These are phyloP conservation scores for Coccomyxa sp. DNA, from an alignment of 139 green algal species.

Conservation along the genomic window DNA sequence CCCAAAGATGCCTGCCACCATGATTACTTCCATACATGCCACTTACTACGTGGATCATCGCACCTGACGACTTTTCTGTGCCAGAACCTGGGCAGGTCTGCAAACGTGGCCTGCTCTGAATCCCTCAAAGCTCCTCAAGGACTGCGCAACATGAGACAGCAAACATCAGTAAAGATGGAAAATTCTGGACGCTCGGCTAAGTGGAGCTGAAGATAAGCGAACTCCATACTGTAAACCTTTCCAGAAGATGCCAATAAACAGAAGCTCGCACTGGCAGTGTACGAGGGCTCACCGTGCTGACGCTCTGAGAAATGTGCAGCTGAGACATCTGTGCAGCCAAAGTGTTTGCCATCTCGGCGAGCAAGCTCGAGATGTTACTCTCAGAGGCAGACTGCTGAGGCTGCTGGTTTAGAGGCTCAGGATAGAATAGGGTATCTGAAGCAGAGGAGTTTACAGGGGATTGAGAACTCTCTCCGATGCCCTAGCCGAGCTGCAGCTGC, in stretches of 20 bases:
- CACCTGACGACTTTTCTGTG: constrained; percentile 6
- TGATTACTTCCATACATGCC: background rate
- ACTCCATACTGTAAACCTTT: too few species aligned
- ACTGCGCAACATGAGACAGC: constrained; percentile 10
- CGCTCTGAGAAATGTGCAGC: background rate
- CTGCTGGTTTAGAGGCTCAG: background rate
- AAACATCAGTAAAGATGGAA: too few species aligned
- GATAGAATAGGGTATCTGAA: too few species aligned
- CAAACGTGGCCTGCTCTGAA: constrained; percentile 22
- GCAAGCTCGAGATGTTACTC: background rate
- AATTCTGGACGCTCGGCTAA: too few species aligned
- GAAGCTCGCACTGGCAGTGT: background rate
- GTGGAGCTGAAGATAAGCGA: too few species aligned
- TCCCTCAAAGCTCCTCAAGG: constrained; percentile 27
- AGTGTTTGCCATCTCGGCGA: background rate
- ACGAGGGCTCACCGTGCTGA: background rate
- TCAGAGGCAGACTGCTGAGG: background rate
- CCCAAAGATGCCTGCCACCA: background rate
- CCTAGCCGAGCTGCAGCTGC: too few species aligned
- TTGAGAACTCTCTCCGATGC: too few species aligned
- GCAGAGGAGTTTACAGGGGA: too few species aligned
- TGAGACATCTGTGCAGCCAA: constrained; percentile 2
- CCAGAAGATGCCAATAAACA: too few species aligned
- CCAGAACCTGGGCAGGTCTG: constrained; percentile 3
- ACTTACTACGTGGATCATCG: constrained; percentile 1